phyloP scores from a whole-genome alignment of 2,329 filamentous ascomycete genomes.

The Aspergillus tanneri region DNA sequence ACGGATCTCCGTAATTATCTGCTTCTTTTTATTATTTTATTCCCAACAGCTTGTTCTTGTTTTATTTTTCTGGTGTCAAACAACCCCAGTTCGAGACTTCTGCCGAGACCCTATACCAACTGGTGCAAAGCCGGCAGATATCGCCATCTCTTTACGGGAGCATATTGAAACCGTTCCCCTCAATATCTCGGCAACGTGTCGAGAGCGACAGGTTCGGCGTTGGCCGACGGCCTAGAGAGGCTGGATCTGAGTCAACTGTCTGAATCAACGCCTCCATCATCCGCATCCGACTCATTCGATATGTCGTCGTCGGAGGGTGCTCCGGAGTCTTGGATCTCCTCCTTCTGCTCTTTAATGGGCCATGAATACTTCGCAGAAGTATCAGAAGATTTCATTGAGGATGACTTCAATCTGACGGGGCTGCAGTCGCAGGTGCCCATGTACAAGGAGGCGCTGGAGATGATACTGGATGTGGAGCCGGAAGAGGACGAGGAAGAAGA shows the following conservation, averaged over 20 bases:
- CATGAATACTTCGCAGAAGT: constrained; percentile 99
- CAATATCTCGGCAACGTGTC: constrained; percentile 45
- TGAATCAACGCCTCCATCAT: constrained; percentile 43
- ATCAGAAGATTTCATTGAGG: constrained; percentile 97
- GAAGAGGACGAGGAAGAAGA: constrained; percentile 75
- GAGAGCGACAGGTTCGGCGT: constrained; percentile 45
- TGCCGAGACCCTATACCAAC: constrained; percentile 10
- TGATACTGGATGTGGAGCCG: constrained; percentile 97
- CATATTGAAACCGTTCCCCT: constrained; percentile 9
- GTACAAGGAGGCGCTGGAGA: constrained; percentile 99
- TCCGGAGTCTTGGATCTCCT: constrained; percentile 93
- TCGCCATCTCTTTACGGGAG: constrained; percentile 14
- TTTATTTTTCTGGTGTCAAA: background rate
- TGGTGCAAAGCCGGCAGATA: constrained; percentile 12
- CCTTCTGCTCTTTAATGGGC: constrained; percentile 90
- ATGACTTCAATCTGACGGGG: constrained; percentile 98
- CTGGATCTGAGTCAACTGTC: constrained; percentile 49
- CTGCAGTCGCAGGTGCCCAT: constrained; percentile 93
- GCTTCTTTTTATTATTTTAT: background rate
- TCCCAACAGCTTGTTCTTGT: background rate
- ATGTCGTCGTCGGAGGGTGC: constrained; percentile 50
- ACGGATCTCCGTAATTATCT: background rate
- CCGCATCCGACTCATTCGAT: constrained; percentile 41
- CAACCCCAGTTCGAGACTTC: constrained; percentile 2
- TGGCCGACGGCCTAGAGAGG: constrained; percentile 50